phyloP scores from a whole-genome alignment of 345 rosid species.

The Clausena lansium region DNA sequence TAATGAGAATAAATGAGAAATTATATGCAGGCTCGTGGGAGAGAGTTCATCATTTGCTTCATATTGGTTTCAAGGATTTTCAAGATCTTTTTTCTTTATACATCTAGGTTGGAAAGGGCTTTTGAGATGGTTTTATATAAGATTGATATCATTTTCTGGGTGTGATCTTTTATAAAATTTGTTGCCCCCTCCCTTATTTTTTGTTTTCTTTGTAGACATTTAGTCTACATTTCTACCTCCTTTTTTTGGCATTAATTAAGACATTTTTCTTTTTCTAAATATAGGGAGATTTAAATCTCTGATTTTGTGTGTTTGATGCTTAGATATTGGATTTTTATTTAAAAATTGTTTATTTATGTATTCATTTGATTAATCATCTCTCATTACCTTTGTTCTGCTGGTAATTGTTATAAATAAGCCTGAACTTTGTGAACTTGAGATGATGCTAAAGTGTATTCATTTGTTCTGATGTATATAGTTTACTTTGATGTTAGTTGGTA shows the following conservation, averaged over 20 bases:
- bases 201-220: background rate
- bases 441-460: background rate
- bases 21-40: background rate
- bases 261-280: background rate
- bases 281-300: background rate
- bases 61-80: background rate
- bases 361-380: background rate
- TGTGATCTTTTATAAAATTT: background rate
- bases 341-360: background rate
- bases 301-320: background rate
- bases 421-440: background rate
- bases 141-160: background rate
- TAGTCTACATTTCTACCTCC: background rate
- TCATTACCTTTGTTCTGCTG: background rate
- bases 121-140: background rate
- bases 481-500: slow-evolving; percentile 46
- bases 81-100: too few relatives aligned
- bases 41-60: background rate
- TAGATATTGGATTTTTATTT: background rate
- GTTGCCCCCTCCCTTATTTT: background rate
- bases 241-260: background rate
- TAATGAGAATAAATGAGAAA: background rate
- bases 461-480: background rate
- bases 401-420: background rate
- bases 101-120: too few relatives aligned